Evolutionary conservation across 768 basidiomycete species (phyloP), one percentile per base, ranked within the genome.

Genomic region (Candolleomyces aberdarensis): DNA sequence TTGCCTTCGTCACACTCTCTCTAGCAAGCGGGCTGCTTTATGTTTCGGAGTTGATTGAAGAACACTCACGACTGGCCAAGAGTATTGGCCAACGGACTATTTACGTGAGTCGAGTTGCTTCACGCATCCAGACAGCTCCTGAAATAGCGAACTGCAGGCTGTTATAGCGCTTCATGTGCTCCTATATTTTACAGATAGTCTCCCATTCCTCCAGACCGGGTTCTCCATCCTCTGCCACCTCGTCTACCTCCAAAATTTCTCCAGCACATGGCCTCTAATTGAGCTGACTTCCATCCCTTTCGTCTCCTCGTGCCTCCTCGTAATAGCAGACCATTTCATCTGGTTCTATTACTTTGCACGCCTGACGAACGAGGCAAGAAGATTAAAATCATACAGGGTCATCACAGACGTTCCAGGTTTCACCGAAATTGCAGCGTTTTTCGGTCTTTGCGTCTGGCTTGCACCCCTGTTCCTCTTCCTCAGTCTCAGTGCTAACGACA

Each of bases 341-440:
- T 98, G 96, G 93, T 99, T 99, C 80, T 94, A 92, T 76, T 83
- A 98, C 75, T 98, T 98, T 73, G 85, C 95, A 47, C 83, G 77
- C 31, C 66, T 88, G 9, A 84, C 88, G 10, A 85, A 85, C 59
- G 83, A 88, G 40, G 83, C 87, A 15, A 78, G 86, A 60, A 84
- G 84, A 39, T 71, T 74, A 39, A 78, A 80, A 43, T 74, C 76
- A 31, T 85, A 85, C 68, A 78, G 83, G 53, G 76, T 72, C 31
- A 67, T 72, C 19, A 66, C 74, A 9, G 68, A 71, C 22, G 66
- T 70, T 1, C 82, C 79, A 9, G 77, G 80, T 7, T 92, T 93
- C 66, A 79, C 82, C 19, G 91, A 92, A 69, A 89, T 91, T 60
- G 87, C 90, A 17, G 88, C 91, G 9, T 93, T 94, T 74, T 93